These are phyloP conservation scores for Schwanniomyces occidentalis DNA, from an alignment of 805 yeast species.

Conservation along the genomic window DNA sequence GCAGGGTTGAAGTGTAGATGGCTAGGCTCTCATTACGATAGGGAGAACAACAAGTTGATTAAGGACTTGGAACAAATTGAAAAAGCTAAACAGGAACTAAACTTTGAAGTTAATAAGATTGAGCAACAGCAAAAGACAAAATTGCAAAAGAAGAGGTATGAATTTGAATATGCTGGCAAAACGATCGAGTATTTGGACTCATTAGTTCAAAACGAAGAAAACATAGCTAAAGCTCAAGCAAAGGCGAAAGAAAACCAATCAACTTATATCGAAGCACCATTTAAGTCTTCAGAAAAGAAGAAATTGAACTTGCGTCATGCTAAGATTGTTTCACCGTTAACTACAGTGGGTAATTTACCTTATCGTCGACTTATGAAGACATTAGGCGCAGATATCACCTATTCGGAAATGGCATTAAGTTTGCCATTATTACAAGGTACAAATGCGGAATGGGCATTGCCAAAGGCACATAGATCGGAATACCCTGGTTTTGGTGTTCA, in stretches of 20 bases:
- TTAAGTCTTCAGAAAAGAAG: constrained; percentile 81
- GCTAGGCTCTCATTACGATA: constrained; percentile 67
- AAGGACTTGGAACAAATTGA: constrained; percentile 45
- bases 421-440: constrained; percentile 86
- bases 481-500: constrained; percentile 91
- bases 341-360: constrained; percentile 97
- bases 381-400: constrained; percentile 90
- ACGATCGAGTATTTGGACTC: constrained; percentile 67
- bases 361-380: constrained; percentile 89
- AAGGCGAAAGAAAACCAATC: constrained; percentile 37
- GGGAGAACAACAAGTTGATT: constrained; percentile 44
- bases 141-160: constrained; percentile 63
- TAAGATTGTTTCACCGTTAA: constrained; percentile 90
- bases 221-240: constrained; percentile 34
- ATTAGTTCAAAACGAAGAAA: constrained; percentile 45
- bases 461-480: constrained; percentile 83
- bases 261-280: constrained; percentile 73
- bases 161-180: constrained; percentile 55
- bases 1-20: constrained; percentile 92
- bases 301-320: constrained; percentile 64
- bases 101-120: constrained; percentile 67
- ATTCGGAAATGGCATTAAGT: constrained; percentile 91
- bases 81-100: constrained; percentile 26
- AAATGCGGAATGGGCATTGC: constrained; percentile 96
- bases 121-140: constrained; percentile 42